phyloP scores from a whole-genome alignment of 2,329 filamentous ascomycete genomes.

The Calonectria multiphialidica region DNA sequence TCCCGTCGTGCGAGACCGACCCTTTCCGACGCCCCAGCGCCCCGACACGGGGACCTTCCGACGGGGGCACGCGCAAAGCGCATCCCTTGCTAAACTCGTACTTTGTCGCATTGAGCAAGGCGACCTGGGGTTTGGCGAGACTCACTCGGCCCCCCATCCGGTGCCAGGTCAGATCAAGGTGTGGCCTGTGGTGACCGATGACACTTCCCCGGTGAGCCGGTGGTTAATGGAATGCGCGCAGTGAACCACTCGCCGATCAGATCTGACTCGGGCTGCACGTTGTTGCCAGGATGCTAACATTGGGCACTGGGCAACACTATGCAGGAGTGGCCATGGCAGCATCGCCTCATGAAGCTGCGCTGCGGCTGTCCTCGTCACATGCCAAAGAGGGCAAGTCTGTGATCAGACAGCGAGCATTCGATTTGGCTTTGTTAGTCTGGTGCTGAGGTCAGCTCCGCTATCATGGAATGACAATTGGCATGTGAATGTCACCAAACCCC shows the following conservation, averaged over 20 bases:
- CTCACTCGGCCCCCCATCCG: constrained; percentile 13
- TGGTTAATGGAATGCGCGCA: neutral
- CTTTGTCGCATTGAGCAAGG: neutral
- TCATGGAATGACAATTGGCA: neutral
- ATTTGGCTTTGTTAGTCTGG: constrained; percentile 15
- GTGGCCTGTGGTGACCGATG: constrained; percentile 20
- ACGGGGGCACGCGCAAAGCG: neutral
- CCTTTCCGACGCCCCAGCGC: constrained; percentile 6
- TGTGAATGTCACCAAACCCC: constrained; percentile 5
- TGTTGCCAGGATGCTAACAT: neutral
- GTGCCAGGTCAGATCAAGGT: constrained; percentile 21
- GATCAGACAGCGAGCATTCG: neutral
- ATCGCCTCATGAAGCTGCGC: neutral
- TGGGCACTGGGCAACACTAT: neutral
- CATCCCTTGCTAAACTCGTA: neutral
- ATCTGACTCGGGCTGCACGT: neutral
- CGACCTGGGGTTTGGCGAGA: constrained; percentile 21
- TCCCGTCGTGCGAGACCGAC: neutral
- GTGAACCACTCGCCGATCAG: neutral
- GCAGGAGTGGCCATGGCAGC: neutral
- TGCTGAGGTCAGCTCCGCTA: constrained; percentile 5
- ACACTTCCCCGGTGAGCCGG: neutral
- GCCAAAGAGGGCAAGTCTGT: constrained; percentile 14
- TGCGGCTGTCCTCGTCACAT: constrained; percentile 28
- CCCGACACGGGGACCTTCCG: neutral